phyloP scores from a whole-genome alignment of 805 yeast genomes.

The Hanseniaspora mollemarum region DNA sequence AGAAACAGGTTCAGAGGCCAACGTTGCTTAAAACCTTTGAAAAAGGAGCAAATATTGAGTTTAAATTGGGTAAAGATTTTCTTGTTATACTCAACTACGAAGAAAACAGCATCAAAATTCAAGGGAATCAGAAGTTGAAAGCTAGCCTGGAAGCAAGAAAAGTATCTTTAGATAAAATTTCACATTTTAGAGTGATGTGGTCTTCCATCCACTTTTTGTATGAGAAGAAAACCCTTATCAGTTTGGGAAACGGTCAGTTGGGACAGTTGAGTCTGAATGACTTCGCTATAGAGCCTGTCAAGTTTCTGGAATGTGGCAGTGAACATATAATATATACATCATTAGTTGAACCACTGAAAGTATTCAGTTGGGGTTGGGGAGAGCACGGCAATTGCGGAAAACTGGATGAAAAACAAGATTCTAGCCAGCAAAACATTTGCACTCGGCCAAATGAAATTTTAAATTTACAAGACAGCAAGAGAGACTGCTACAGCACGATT shows the following conservation, averaged over 20 bases:
- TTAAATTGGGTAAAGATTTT: constrained; percentile 49
- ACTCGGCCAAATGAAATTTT: neutral
- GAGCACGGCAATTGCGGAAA: constrained; percentile 92
- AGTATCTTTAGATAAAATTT: constrained; percentile 12
- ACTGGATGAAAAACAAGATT: neutral
- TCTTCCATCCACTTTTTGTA: constrained; percentile 50
- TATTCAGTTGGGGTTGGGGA: constrained; percentile 95
- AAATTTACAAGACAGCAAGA: constrained; percentile 25
- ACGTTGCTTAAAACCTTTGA: neutral
- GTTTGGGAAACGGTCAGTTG: constrained; percentile 62
- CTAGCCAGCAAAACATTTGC: constrained; percentile 9
- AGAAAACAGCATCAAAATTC: constrained; percentile 17
- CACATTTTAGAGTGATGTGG: constrained; percentile 48
- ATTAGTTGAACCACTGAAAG: constrained; percentile 22
- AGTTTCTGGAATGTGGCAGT: constrained; percentile 47
- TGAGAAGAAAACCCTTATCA: neutral
- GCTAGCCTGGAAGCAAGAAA: constrained; percentile 23
- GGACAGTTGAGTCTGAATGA: constrained; percentile 43
- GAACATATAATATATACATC: constrained; percentile 57
- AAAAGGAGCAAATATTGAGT: neutral
- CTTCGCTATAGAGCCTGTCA: neutral
- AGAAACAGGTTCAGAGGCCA: constrained; percentile 19
- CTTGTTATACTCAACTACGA: constrained; percentile 30
- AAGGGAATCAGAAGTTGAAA: constrained; percentile 28
- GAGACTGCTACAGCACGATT: constrained; percentile 20